phyloP scores from a whole-genome alignment of 202 grass and related monocot species.

The Setaria italica region DNA sequence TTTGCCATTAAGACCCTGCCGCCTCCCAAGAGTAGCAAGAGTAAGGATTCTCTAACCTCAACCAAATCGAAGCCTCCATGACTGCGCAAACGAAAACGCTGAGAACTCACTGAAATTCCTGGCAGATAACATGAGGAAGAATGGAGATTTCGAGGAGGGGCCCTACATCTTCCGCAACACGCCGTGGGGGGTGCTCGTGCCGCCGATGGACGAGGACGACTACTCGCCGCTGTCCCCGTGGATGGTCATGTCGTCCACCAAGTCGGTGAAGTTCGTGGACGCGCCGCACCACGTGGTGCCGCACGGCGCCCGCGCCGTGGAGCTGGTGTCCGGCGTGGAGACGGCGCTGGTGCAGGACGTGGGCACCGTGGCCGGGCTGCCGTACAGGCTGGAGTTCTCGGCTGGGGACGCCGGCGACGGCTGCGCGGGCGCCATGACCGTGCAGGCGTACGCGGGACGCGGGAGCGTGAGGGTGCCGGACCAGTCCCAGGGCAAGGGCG shows the following conservation, averaged over 20 bases:
- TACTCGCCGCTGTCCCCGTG: slow-evolving; percentile 72
- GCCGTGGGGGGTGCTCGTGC: slow-evolving; percentile 70
- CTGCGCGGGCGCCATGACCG: slow-evolving; percentile 61
- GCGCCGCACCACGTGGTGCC: slow-evolving; percentile 71
- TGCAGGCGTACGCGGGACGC: slow-evolving; percentile 58
- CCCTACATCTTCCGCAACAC: slow-evolving; percentile 64
- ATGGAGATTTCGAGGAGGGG: slow-evolving; percentile 85
- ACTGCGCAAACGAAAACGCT: no score
- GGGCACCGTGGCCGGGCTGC: slow-evolving; percentile 48
- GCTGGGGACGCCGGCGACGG: slow-evolving; percentile 68
- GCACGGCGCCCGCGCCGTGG: slow-evolving; percentile 65
- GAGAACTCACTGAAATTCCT: no score
- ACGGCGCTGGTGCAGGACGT: slow-evolving; percentile 67
- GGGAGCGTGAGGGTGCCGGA: slow-evolving; percentile 57
- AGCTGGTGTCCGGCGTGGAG: slow-evolving; percentile 70
- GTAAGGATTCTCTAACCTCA: slow-evolving; percentile 26
- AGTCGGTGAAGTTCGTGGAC: slow-evolving; percentile 68
- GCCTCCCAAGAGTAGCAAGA: slow-evolving; percentile 29
- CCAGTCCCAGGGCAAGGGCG: slow-evolving; percentile 54
- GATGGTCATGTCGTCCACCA: slow-evolving; percentile 64
- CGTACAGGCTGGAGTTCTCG: slow-evolving; percentile 64
- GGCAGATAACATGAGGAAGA: slow-evolving; percentile 69
- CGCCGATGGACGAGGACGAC: slow-evolving; percentile 71
- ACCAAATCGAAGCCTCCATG: background rate
- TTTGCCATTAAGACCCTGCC: slow-evolving; percentile 58